Evolutionary conservation across 345 rosid species (phyloP).

Genomic region (Schrenkiella parvula): DNA sequence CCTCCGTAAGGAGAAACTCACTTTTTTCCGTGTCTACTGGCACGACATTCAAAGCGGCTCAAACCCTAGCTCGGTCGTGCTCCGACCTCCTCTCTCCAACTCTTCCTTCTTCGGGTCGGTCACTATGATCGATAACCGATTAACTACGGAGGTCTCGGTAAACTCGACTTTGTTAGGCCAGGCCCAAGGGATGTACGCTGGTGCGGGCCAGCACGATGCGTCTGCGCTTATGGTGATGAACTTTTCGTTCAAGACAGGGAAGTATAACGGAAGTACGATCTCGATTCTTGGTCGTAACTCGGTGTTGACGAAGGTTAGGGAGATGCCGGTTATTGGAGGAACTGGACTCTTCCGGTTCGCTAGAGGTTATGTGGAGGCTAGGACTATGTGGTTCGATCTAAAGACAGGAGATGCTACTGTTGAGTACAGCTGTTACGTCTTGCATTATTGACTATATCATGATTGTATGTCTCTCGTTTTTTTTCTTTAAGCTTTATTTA

Average conservation of each 20-base stretch:
- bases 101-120: slow-evolving; percentile 35
- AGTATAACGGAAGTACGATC: slow-evolving; percentile 44
- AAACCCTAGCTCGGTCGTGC: slow-evolving; percentile 30
- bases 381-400: slow-evolving; percentile 30
- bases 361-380: slow-evolving; percentile 51
- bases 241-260: slow-evolving; percentile 42
- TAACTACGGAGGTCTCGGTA: slow-evolving; percentile 33
- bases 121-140: slow-evolving; percentile 39
- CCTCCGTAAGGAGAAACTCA: slow-evolving; percentile 40
- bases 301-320: slow-evolving; percentile 38
- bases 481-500: background rate
- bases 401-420: slow-evolving; percentile 42
- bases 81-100: slow-evolving; percentile 27
- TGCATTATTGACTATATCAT: slow-evolving; percentile 33
- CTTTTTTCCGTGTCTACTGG: slow-evolving; percentile 48
- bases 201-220: slow-evolving; percentile 26
- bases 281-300: slow-evolving; percentile 44
- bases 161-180: slow-evolving; percentile 39
- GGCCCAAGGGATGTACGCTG: slow-evolving; percentile 46
- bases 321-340: slow-evolving; percentile 66
- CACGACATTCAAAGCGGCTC: slow-evolving; percentile 49
- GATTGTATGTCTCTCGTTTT: background rate
- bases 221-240: slow-evolving; percentile 43
- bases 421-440: slow-evolving; percentile 40
- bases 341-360: slow-evolving; percentile 59